Evolutionary conservation across 164 flowering plant genomes (phyloP).

Genomic region (Sedum album): DNA sequence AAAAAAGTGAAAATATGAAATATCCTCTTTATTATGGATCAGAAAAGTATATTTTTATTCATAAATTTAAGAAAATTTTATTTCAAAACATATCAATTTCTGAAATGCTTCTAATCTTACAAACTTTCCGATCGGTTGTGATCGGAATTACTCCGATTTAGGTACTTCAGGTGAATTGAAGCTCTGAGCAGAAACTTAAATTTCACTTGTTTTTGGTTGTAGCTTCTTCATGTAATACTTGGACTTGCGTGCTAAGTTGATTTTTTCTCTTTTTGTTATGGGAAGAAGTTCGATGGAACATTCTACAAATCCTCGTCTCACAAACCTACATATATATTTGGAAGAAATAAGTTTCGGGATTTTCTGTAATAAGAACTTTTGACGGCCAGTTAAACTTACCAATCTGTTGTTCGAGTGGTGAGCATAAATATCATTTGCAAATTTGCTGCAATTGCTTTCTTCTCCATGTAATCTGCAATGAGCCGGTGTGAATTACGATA

Average conservation of each 20-base stretch:
- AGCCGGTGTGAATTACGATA: too few species aligned
- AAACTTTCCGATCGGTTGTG: too few species aligned
- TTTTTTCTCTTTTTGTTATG: constrained; percentile 54
- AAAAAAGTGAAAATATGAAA: too few species aligned
- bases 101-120: too few species aligned
- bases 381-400: constrained; percentile 33
- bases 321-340: constrained; percentile 60
- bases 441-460: constrained; percentile 75
- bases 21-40: too few species aligned
- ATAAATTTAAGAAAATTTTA: too few species aligned
- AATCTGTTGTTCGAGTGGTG: constrained; percentile 93
- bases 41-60: too few species aligned
- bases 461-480: constrained; percentile 81
- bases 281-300: constrained; percentile 80
- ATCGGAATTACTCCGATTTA: too few species aligned
- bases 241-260: constrained; percentile 72
- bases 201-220: constrained; percentile 22
- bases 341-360: background rate
- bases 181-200: background rate
- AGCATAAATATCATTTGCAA: constrained; percentile 76
- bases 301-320: constrained; percentile 82
- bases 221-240: constrained; percentile 84
- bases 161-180: background rate
- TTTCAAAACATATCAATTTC: too few species aligned
- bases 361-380: background rate